Evolutionary conservation across 2,329 filamentous ascomycete species (phyloP).

Genomic region (Trichocomaceae sp.): DNA sequence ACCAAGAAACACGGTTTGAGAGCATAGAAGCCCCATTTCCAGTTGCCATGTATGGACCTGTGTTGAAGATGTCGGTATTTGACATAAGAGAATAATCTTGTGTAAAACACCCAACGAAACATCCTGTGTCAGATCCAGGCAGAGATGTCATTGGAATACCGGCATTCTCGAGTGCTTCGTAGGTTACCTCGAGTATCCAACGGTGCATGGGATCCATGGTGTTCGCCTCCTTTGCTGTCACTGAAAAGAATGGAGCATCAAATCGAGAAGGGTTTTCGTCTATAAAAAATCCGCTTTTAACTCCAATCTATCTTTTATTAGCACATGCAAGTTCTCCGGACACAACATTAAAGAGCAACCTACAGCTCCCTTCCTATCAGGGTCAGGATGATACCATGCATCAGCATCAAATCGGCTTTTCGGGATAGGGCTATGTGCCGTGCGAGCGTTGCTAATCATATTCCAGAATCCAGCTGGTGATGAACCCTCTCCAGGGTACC

Average conservation of each 20-base stretch:
- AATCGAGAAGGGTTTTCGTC: constrained; percentile 21
- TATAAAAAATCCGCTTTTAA: constrained; percentile 12
- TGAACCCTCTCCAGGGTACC: constrained; percentile 6
- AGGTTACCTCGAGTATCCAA: constrained; percentile 24
- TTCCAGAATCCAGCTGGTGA: constrained; percentile 2
- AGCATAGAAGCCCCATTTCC: constrained; percentile 18
- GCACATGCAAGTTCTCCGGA: neutral
- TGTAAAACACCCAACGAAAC: constrained; percentile 26
- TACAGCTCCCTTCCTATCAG: constrained; percentile 25
- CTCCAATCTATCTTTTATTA: constrained; percentile 12
- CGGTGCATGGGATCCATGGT: constrained; percentile 14
- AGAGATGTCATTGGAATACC: constrained; percentile 25
- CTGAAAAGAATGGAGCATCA: constrained; percentile 22
- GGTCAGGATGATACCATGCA: constrained; percentile 3
- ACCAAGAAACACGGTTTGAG: constrained; percentile 23
- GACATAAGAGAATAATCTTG: constrained; percentile 23
- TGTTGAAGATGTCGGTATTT: neutral
- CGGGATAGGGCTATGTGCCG: neutral
- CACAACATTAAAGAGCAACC: neutral
- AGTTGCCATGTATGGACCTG: constrained; percentile 12
- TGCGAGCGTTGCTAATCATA: constrained; percentile 10
- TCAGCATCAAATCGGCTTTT: constrained; percentile 5
- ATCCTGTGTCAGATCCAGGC: constrained; percentile 25
- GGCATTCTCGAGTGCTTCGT: constrained; percentile 16
- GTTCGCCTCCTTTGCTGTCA: neutral